phyloP scores from a whole-genome alignment of 2,329 filamentous ascomycete genomes.

The Calonectria hawksworthii region DNA sequence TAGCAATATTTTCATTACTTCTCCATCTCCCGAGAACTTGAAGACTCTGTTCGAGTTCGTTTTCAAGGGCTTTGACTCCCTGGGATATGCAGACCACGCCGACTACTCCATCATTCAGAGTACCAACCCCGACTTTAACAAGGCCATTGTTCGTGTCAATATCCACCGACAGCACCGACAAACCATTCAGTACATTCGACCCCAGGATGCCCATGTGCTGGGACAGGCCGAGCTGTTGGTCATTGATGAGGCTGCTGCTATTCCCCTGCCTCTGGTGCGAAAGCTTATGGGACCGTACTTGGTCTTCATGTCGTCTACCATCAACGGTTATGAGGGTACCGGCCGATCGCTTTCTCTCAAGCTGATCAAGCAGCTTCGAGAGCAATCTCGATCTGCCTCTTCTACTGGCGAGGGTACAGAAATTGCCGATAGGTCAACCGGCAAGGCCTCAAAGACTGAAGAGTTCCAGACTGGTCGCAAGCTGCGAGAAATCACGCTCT shows the following conservation, averaged over 20 bases:
- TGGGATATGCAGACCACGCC: slow-evolving; percentile 93
- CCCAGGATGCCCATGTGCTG: slow-evolving; percentile 93
- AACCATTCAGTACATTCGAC: slow-evolving; percentile 98
- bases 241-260: slow-evolving; percentile 97
- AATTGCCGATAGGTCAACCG: slow-evolving; percentile 83
- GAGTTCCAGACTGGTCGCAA: slow-evolving; percentile 79
- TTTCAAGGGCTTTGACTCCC: slow-evolving; percentile 96
- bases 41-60: slow-evolving; percentile 99
- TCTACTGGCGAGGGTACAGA: slow-evolving; percentile 72
- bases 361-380: slow-evolving; percentile 95
- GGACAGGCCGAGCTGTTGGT: slow-evolving; percentile 96
- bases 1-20: slow-evolving; percentile 99
- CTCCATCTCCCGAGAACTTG: slow-evolving; percentile 96
- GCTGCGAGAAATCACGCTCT: slow-evolving; percentile 90
- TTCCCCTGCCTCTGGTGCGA: slow-evolving; percentile 90
- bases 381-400: slow-evolving; percentile 82
- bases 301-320: slow-evolving; percentile 99
- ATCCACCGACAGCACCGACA: slow-evolving; percentile 95
- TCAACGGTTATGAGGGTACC: slow-evolving; percentile 98
- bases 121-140: slow-evolving; percentile 98
- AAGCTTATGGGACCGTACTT: slow-evolving; percentile 98
- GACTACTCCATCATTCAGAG: slow-evolving; percentile 99
- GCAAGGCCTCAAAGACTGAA: slow-evolving; percentile 75
- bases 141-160: slow-evolving; percentile 97
- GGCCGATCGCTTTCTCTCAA: slow-evolving; percentile 95